Percentiles rank a stretch among this genome's conserved stretches.
Evolutionary conservation across 2,329 filamentous ascomycete genomes (phyloP).

Genomic region (Ascochyta fabae): DNA sequence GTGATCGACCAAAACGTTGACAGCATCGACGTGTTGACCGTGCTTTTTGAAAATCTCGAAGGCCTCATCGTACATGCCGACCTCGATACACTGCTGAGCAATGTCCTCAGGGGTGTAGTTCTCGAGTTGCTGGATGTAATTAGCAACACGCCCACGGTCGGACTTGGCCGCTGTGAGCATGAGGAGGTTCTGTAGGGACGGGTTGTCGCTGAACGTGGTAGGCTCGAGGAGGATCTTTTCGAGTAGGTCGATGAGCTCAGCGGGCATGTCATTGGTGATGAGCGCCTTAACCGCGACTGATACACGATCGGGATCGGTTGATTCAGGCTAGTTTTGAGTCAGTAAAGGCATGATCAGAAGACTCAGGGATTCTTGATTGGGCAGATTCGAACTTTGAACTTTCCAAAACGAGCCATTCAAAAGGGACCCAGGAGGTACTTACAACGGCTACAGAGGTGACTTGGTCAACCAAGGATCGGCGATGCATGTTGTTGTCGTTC

Average conservation of each 20-base stretch:
- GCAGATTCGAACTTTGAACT: neutral
- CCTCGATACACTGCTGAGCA: slow-evolving; percentile 88
- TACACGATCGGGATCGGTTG: slow-evolving; percentile 90
- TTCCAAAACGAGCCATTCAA: neutral
- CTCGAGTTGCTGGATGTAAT: slow-evolving; percentile 91
- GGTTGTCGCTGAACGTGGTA: slow-evolving; percentile 97
- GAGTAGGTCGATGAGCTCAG: slow-evolving; percentile 93
- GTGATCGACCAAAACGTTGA: slow-evolving; percentile 91
- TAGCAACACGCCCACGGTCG: slow-evolving; percentile 92
- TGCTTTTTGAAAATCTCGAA: slow-evolving; percentile 99
- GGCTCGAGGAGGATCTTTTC: slow-evolving; percentile 99
- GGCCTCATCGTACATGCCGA: slow-evolving; percentile 93
- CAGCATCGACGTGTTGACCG: slow-evolving; percentile 83
- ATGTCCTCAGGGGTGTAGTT: slow-evolving; percentile 93
- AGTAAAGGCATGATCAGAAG: neutral
- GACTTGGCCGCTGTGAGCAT: slow-evolving; percentile 97
- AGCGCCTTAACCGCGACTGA: slow-evolving; percentile 93
- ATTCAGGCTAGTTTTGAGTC: slow-evolving; percentile 43
- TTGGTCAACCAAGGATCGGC: slow-evolving; percentile 92
- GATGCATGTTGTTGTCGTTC: slow-evolving; percentile 93
- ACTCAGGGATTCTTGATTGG: neutral
- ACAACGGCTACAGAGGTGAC: slow-evolving; percentile 89
- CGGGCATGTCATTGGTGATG: slow-evolving; percentile 86
- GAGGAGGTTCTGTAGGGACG: slow-evolving; percentile 92
- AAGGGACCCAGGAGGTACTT: neutral